Evolutionary conservation across 495 filamentous ascomycete species (phyloP).

Genomic region (Penicillium flavigenum): DNA sequence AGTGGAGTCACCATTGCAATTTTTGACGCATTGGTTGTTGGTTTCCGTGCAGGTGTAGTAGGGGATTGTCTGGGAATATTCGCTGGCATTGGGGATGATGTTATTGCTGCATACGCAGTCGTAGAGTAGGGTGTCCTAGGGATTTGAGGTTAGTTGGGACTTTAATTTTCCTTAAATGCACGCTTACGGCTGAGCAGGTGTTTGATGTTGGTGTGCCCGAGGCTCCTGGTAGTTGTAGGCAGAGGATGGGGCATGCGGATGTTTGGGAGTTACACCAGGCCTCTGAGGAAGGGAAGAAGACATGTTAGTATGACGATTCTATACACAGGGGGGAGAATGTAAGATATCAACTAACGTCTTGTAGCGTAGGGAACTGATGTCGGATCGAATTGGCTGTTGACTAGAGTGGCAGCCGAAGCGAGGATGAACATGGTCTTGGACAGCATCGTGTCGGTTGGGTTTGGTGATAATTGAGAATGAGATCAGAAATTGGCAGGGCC

Average conservation of each 20-base stretch:
- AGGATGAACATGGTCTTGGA: conserved; percentile 31
- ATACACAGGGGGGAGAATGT: not conserved
- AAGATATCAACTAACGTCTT: conserved; percentile 37
- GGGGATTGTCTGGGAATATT: conserved; percentile 84
- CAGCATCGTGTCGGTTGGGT: conserved; percentile 25
- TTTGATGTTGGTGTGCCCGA: conserved; percentile 56
- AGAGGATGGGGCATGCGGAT: conserved; percentile 73
- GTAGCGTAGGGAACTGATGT: conserved; percentile 50
- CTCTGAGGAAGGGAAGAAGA: conserved; percentile 36
- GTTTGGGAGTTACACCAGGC: conserved; percentile 70
- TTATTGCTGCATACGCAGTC: conserved; percentile 75
- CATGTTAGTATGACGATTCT: conserved; percentile 14
- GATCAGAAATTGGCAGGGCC: not conserved
- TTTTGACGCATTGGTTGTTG: conserved; percentile 66
- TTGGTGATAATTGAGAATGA: conserved; percentile 3
- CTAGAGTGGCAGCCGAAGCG: conserved; percentile 35
- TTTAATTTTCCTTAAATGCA: not conserved
- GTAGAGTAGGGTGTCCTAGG: conserved; percentile 66
- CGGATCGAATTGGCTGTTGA: conserved; percentile 57
- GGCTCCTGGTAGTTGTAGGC: conserved; percentile 61
- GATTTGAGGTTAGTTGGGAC: not conserved
- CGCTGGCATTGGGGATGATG: conserved; percentile 67
- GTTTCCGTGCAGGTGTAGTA: conserved; percentile 78
- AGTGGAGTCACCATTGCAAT: conserved; percentile 55
- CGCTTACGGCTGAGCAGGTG: conserved; percentile 65